A percentile compares a stretch with the other conserved stretches of the same genome.
phyloP scores from a whole-genome alignment of 1,139 yeast species.

The Debaryomycetaceae sp. region DNA sequence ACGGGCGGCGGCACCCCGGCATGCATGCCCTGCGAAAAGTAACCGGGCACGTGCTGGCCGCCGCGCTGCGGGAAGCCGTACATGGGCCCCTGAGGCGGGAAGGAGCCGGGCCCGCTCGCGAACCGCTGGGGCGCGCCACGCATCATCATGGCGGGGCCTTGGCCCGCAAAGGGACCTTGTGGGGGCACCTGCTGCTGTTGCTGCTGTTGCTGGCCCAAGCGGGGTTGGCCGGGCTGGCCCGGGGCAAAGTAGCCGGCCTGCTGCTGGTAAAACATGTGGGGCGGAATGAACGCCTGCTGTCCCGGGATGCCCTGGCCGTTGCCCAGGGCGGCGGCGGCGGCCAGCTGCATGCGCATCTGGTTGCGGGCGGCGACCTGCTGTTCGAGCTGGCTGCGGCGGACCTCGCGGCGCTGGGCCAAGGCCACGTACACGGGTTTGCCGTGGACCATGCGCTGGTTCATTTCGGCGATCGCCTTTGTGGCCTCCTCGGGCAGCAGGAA shows the following conservation, averaged over 20 bases:
- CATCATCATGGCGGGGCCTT: constrained; percentile 69
- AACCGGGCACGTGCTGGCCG: constrained; percentile 31
- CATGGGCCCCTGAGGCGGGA: constrained; percentile 71
- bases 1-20: constrained; percentile 24
- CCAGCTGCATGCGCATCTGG: constrained; percentile 97
- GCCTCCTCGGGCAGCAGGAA: constrained; percentile 98
- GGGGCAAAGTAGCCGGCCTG: constrained; percentile 59
- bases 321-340: constrained; percentile 80
- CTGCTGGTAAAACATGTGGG: constrained; percentile 78
- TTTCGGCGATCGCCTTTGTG: constrained; percentile 94
- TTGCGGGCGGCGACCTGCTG: constrained; percentile 98
- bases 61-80: constrained; percentile 80
- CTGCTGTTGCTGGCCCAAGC: constrained; percentile 62
- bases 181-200: background rate
- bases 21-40: no score
- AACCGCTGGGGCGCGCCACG: constrained; percentile 49
- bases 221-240: constrained; percentile 27
- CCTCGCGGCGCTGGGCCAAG: constrained; percentile 97
- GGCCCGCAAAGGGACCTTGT: constrained; percentile 52
- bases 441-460: constrained; percentile 94
- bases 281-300: constrained; percentile 86
- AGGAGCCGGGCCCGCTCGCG: constrained; percentile 60
- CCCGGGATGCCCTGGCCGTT: no score
- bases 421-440: constrained; percentile 98
- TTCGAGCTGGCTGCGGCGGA: constrained; percentile 92